A percentile compares a stretch with the other conserved stretches of the same genome.
Conservation (phyloP, 2,329 filamentous ascomycete genomes). For the Fonsecaea erecta region DNA sequence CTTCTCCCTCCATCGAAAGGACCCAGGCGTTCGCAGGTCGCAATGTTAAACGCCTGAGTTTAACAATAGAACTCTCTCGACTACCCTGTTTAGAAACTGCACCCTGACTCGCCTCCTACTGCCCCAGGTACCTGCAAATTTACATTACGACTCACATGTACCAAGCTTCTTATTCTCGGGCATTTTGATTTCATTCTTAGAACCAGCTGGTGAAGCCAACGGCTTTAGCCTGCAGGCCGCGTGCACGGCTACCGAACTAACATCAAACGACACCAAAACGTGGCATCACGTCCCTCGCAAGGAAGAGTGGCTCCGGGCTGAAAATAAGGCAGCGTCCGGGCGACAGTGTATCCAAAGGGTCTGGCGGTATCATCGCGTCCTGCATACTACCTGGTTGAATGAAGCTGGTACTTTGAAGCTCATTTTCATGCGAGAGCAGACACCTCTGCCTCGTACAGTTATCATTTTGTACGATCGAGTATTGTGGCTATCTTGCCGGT, state of each 20-base stretch:
- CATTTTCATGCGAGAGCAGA: constrained; percentile 4
- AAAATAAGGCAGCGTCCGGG: constrained; percentile 8
- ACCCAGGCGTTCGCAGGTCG: not conserved
- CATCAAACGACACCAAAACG: not conserved
- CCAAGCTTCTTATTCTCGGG: not conserved
- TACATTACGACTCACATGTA: not conserved
- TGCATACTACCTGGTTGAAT: not conserved
- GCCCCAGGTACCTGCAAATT: not conserved
- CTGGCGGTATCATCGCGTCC: not conserved
- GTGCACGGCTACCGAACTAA: constrained; percentile 14
- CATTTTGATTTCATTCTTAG: not conserved
- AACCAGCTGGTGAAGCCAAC: not conserved
- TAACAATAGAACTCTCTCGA: not conserved
- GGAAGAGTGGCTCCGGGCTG: constrained; percentile 1
- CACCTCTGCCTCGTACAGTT: not conserved
- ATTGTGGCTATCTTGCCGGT: not conserved
- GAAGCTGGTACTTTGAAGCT: not conserved
- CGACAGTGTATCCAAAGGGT: constrained; percentile 4
- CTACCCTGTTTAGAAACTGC: not conserved
- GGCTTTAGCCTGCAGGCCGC: constrained; percentile 1
- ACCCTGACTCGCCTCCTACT: not conserved
- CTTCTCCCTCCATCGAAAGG: not conserved
- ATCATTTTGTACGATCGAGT: not conserved
- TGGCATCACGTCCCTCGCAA: not conserved
- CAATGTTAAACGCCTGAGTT: not conserved